phyloP scores from a whole-genome alignment of 2,329 filamentous ascomycete species.

The Sporothrix luriei region DNA sequence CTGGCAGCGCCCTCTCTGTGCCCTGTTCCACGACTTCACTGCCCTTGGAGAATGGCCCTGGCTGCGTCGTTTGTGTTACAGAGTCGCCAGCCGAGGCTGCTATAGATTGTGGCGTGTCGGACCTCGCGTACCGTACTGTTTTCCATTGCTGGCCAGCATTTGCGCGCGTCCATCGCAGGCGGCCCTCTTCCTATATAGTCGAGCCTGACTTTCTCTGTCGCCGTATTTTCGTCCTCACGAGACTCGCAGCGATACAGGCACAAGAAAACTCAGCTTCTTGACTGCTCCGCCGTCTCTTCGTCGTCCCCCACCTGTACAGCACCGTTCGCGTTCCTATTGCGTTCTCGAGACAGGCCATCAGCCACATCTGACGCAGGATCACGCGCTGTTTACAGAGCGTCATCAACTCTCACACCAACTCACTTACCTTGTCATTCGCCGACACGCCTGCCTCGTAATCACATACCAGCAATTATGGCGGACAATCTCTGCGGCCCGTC shows the following conservation, averaged over 20 bases:
- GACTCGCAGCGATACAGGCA: too few relatives aligned
- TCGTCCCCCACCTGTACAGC: too few relatives aligned
- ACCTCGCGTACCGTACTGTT: neutral
- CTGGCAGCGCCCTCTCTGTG: neutral
- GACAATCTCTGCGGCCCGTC: slow-evolving; percentile 68
- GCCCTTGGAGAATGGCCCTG: slow-evolving; percentile 24
- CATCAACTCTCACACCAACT: too few relatives aligned
- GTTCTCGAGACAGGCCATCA: too few relatives aligned
- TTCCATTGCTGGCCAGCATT: neutral
- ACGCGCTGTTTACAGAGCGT: too few relatives aligned
- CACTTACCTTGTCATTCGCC: neutral
- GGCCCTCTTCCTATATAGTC: neutral
- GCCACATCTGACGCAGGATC: too few relatives aligned
- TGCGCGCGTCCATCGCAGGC: neutral
- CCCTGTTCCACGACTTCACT: neutral
- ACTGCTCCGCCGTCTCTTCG: neutral
- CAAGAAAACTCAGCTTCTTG: too few relatives aligned
- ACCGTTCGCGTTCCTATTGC: too few relatives aligned
- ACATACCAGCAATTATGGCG: slow-evolving; percentile 42
- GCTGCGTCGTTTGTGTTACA: slow-evolving; percentile 3
- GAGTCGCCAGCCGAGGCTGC: neutral
- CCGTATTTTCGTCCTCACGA: neutral
- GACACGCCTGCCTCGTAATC: neutral
- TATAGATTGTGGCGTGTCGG: neutral
- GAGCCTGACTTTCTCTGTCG: neutral